Evolutionary conservation across 2,329 filamentous ascomycete genomes (phyloP).

Genomic region (Leptographium wingfieldii): DNA sequence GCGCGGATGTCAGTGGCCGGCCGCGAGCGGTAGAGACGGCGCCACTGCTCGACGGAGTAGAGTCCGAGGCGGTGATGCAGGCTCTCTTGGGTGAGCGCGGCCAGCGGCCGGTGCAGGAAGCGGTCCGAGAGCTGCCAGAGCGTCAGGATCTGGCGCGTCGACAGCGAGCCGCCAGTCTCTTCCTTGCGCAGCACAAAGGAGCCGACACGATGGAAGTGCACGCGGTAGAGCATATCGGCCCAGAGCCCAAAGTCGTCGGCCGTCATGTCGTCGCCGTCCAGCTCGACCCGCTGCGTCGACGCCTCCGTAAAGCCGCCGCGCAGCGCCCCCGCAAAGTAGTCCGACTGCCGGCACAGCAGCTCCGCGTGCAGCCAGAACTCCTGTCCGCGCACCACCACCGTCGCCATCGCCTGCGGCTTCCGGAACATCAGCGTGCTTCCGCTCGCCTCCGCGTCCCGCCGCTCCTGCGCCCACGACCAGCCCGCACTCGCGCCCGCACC

Average conservation of each 20-base stretch:
- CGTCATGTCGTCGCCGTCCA: conserved; percentile 11
- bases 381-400: conserved; percentile 8
- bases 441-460: conserved; percentile 1
- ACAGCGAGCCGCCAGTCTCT: conserved; percentile 13
- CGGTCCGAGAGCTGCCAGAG: conserved; percentile 14
- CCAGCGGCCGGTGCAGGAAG: conserved; percentile 10
- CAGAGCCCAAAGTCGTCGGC: conserved; percentile 13
- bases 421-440: conserved; percentile 7
- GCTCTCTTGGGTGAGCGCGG: conserved; percentile 11
- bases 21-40: conserved; percentile 12
- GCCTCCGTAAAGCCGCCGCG: conserved; percentile 11
- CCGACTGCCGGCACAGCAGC: conserved; percentile 12
- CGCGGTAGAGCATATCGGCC: conserved; percentile 13
- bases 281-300: conserved; percentile 9
- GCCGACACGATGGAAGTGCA: conserved; percentile 8
- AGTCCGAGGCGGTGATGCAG: conserved; percentile 13
- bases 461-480: neutral
- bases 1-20: conserved; percentile 9
- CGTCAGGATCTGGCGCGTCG: conserved; percentile 13
- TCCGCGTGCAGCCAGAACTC: conserved; percentile 11
- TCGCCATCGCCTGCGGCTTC: conserved; percentile 8
- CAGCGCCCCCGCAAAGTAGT: conserved; percentile 12
- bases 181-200: conserved; percentile 13
- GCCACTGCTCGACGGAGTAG: conserved; percentile 13
- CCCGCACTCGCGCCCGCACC: neutral